Base-by-base conservation (phyloP, 2,329 filamentous ascomycete genomes). In the Alternaria sp. region DNA sequence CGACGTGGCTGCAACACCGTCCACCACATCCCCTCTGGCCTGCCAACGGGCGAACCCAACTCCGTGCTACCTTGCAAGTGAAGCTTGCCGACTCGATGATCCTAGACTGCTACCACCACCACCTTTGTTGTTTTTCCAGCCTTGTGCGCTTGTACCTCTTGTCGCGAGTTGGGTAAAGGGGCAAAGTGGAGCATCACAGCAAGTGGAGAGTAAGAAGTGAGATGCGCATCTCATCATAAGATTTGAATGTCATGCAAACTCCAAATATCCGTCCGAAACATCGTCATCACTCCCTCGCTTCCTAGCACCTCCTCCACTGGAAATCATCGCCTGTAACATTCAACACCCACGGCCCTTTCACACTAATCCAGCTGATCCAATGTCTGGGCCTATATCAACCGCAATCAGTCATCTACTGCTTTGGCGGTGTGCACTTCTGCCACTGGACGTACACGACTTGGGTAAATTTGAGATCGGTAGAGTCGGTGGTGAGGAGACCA, bases 381-480 rank as follows among this genome's bases (percentile, higher is more conserved):
- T 58, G 60, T 13, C 42, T 31, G 7, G 56, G 56, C 51, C 44
- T 50, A 7, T 53, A 54, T 33, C 39, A 56, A 63, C 63, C 57
- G 61, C 58, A 11, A 49, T 54, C 55, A 60, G 61, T 56, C 64
- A 68, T 57, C 51, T 57, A 63, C 31, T 37, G 36, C 62, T 65
- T 26, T 23, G 39, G 41, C 5, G 28, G 39, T 46, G 51, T 71
- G 71, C 78, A 80, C 69, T 73, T 74, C 70, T 80, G 73, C 81
- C 80, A 82, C 69, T 77, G 72, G 51, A 82, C 74, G 61, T 79
- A 78, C 64, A 79, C 79, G 44, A 77, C 69, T 67, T 78, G 75
- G 31, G 71, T 77, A 71, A 82, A 80, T 70, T 81, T 82, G 60
- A 80, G 79, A 70, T 82, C 80, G 54, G 81, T 76, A n/a, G 80